Conservation (phyloP, 179 eudicot species). For the Vitellaria paradoxa region DNA sequence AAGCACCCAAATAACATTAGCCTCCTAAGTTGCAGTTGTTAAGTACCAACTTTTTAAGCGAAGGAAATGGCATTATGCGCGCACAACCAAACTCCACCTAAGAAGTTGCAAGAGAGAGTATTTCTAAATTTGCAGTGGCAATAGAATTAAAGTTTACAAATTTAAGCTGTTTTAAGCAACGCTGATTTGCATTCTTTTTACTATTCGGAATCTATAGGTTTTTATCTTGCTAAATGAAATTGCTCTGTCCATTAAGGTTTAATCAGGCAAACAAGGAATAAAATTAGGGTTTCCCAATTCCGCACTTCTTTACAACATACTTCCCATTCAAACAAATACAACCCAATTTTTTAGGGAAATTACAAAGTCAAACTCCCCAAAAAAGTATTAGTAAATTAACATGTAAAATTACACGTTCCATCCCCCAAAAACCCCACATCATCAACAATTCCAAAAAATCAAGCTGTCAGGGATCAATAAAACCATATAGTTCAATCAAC, state of each 20-base stretch:
- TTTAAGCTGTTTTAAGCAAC: not conserved
- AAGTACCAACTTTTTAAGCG: no score
- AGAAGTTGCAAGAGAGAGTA: no score
- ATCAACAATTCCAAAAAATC: not conserved
- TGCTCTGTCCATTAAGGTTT: not conserved
- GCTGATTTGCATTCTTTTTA: not conserved
- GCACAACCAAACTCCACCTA: no score
- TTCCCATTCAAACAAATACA: not conserved
- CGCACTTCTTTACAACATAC: not conserved
- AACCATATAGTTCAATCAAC: slow-evolving; percentile 7
- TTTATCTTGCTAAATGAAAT: not conserved
- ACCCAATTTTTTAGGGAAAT: not conserved
- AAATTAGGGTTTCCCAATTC: not conserved
- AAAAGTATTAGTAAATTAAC: not conserved
- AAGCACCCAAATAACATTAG: no score
- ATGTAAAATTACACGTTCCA: not conserved
- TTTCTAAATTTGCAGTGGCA: no score
- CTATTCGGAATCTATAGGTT: no score
- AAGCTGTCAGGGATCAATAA: not conserved
- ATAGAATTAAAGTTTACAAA: not conserved
- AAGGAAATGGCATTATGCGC: no score
- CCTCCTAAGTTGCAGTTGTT: no score
- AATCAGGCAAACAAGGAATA: not conserved
- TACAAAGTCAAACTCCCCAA: not conserved
- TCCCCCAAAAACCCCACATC: not conserved